Conservation (phyloP, 2,329 filamentous ascomycete genomes). For the Trichophyton schoenleinii region DNA sequence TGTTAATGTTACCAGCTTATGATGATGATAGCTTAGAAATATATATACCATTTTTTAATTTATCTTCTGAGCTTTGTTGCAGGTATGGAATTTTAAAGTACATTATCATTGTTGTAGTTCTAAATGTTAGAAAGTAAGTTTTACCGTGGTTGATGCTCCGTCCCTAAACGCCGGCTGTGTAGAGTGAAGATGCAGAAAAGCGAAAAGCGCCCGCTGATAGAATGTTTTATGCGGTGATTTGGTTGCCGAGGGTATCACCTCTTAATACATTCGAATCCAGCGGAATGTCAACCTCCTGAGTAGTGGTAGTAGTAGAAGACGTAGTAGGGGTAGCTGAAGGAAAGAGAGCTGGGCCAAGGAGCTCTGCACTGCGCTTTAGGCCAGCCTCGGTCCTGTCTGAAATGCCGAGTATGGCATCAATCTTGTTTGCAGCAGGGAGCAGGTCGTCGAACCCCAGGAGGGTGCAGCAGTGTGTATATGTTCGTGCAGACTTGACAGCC, state of each 20-base stretch:
- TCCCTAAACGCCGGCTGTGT: neutral
- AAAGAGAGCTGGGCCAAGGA: neutral
- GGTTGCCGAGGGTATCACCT: neutral
- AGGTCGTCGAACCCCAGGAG: constrained; percentile 53
- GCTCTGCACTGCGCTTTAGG: neutral
- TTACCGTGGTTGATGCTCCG: neutral
- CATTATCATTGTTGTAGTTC: no score
- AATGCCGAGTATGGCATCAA: constrained; percentile 49
- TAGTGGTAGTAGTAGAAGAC: neutral
- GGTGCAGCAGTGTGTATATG: constrained; percentile 57
- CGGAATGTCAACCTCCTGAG: neutral
- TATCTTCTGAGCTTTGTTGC: no score
- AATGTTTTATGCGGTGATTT: neutral
- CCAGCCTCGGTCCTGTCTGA: neutral
- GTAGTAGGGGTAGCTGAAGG: neutral
- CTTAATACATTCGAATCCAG: neutral
- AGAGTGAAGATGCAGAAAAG: neutral
- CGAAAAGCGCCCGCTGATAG: neutral
- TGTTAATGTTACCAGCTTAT: neutral
- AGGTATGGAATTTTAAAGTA: no score
- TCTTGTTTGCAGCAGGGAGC: constrained; percentile 48
- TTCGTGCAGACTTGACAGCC: constrained; percentile 52
- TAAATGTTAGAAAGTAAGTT: neutral
- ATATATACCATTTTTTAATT: neutral
- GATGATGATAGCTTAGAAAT: neutral